Evolutionary conservation across 2,329 filamentous ascomycete genomes (phyloP).

Genomic region (Hyphodiscus sp.): DNA sequence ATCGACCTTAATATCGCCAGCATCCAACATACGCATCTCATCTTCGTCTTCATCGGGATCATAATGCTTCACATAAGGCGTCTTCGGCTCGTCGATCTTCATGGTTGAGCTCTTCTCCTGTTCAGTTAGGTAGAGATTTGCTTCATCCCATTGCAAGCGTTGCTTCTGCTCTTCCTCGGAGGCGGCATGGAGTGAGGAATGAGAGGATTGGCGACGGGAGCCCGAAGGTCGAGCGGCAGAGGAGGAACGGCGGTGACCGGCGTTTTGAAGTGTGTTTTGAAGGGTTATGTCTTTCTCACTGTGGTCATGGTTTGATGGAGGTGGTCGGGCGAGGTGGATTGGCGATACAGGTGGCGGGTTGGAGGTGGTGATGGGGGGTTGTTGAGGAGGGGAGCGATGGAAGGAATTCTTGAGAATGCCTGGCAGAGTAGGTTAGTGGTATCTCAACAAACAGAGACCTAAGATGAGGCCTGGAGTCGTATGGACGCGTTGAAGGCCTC

Average conservation of each 20-base stretch:
- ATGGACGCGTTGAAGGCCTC: slow-evolving; percentile 4
- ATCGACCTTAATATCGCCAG: slow-evolving; percentile 62
- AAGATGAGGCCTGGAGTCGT: slow-evolving; percentile 3
- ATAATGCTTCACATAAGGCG: slow-evolving; percentile 88
- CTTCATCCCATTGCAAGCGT: slow-evolving; percentile 96
- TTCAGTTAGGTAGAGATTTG: slow-evolving; percentile 93
- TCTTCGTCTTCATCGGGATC: slow-evolving; percentile 80
- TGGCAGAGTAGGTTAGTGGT: slow-evolving; percentile 32
- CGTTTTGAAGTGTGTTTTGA: slow-evolving; percentile 91
- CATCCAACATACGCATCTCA: slow-evolving; percentile 58
- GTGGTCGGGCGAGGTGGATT: slow-evolving; percentile 26
- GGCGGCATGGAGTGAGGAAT: slow-evolving; percentile 6
- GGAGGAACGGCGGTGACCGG: slow-evolving; percentile 78
- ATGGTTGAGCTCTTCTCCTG: slow-evolving; percentile 93
- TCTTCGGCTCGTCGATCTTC: slow-evolving; percentile 99
- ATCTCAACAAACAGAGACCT: background rate
- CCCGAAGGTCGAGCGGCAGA: slow-evolving; percentile 58
- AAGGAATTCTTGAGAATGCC: slow-evolving; percentile 93
- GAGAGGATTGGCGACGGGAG: slow-evolving; percentile 36
- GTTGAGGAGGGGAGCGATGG: slow-evolving; percentile 48
- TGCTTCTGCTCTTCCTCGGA: slow-evolving; percentile 47
- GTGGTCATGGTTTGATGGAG: slow-evolving; percentile 30
- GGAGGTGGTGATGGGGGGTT: slow-evolving; percentile 35
- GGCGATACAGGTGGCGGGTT: slow-evolving; percentile 32
- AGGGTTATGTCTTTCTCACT: slow-evolving; percentile 85